Evolutionary conservation across 371 early-diverging fungal species (phyloP).

Genomic region (Hamiltosporidium tvaerminnensis): DNA sequence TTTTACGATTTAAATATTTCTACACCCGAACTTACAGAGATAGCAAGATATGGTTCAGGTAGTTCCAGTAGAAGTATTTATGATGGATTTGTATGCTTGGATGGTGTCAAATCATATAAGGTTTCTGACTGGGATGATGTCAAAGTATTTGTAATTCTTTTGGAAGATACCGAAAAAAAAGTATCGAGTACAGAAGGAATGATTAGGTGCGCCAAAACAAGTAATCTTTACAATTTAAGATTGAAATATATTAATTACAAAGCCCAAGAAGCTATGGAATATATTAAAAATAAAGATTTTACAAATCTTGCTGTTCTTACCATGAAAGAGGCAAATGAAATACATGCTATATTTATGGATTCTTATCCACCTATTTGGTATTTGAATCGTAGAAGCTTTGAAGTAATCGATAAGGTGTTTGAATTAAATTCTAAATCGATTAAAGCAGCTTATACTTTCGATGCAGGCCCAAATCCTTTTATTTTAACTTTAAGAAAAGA

Average conservation of each 20-base stretch:
- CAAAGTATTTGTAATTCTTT: constrained; percentile 68
- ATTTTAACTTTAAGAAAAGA: constrained; percentile 55
- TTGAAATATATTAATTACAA: constrained; percentile 63
- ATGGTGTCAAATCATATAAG: constrained; percentile 55
- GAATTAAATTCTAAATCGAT: constrained; percentile 63
- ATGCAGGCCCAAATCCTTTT: constrained; percentile 94
- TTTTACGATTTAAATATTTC: constrained; percentile 55
- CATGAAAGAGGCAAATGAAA: constrained; percentile 90
- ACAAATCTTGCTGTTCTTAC: constrained; percentile 71
- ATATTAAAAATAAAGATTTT: constrained; percentile 69
- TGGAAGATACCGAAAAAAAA: constrained; percentile 72
- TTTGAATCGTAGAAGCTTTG: constrained; percentile 72
- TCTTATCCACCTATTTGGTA: constrained; percentile 82
- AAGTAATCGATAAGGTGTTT: constrained; percentile 65
- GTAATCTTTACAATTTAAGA: constrained; percentile 65
- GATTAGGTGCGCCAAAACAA: constrained; percentile 78
- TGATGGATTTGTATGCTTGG: constrained; percentile 89
- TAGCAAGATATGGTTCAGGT: constrained; percentile 83
- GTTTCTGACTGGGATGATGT: constrained; percentile 88
- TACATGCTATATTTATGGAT: constrained; percentile 81
- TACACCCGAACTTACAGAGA: constrained; percentile 61
- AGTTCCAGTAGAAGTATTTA: constrained; percentile 84
- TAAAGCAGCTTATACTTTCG: constrained; percentile 57
- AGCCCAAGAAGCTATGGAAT: constrained; percentile 66
- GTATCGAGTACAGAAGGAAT: constrained; percentile 79